Percentiles rank a stretch among this genome's conserved stretches.
Conservation (phyloP, 345 rosid genomes). For the Pistacia atlantica region DNA sequence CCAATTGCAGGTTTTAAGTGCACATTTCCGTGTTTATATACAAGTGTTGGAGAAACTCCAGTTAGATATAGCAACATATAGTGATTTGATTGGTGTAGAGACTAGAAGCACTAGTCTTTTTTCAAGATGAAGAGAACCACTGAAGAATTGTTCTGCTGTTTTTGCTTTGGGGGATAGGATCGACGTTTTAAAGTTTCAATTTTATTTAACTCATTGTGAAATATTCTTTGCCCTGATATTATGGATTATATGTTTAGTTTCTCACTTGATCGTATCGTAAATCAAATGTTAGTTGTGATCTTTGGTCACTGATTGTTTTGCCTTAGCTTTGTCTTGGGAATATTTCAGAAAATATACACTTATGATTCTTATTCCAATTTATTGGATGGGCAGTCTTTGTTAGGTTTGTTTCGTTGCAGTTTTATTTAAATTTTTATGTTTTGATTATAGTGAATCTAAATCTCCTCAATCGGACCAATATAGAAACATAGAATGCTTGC, state of each 20-base stretch:
- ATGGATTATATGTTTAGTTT: too few relatives aligned
- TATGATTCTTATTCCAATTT: background rate
- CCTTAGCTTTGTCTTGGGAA: background rate
- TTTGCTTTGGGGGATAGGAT: conserved; percentile 94
- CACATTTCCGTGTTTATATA: conserved; percentile 97
- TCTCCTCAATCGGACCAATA: background rate
- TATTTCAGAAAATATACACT: background rate
- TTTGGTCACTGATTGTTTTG: conserved; percentile 1
- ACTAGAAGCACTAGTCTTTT: conserved; percentile 85
- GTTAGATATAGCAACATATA: conserved; percentile 19
- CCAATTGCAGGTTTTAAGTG: conserved; percentile 85
- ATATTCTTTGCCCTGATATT: background rate
- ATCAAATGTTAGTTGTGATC: conserved; percentile 6
- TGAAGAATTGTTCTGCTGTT: conserved; percentile 92
- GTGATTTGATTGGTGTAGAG: conserved; percentile 95
- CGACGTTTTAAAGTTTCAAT: conserved; percentile 65
- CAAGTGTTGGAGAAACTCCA: conserved; percentile 95
- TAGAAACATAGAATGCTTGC: background rate
- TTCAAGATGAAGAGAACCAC: conserved; percentile 82
- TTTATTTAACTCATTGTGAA: background rate
- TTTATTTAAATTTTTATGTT: too few relatives aligned
- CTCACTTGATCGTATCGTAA: background rate
- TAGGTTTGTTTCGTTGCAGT: too few relatives aligned
- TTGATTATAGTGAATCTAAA: too few relatives aligned
- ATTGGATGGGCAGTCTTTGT: too few relatives aligned